A percentile compares a stretch with the other conserved stretches of the same genome.
Evolutionary conservation across 2,329 filamentous ascomycete species (phyloP).

Genomic region (Paraphaeosphaeria sporulosa): DNA sequence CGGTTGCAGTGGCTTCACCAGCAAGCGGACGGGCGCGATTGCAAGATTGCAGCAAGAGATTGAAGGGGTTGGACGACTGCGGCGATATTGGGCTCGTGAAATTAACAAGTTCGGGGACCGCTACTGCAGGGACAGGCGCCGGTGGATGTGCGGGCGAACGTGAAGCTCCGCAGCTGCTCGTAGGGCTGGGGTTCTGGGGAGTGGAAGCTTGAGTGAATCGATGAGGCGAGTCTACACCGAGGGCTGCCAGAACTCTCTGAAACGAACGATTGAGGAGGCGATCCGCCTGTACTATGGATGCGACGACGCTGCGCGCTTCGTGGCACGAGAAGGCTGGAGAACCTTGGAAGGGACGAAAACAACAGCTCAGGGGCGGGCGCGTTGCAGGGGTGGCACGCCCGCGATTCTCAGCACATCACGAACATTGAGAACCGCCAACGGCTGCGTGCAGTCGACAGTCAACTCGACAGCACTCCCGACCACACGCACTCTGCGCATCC

Average conservation of each 20-base stretch:
- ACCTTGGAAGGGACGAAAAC: neutral
- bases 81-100: neutral
- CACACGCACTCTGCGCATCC: neutral
- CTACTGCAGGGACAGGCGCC: conserved; percentile 14
- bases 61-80: conserved; percentile 9
- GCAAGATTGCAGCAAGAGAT: conserved; percentile 7
- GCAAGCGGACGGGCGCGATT: neutral
- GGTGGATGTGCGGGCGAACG: neutral
- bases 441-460: neutral
- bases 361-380: conserved; percentile 2
- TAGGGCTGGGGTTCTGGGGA: conserved; percentile 3
- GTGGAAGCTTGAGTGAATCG: neutral
- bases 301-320: conserved; percentile 4
- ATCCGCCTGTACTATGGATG: neutral
- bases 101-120: neutral
- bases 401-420: conserved; percentile 1
- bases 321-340: conserved; percentile 2
- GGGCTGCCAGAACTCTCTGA: neutral
- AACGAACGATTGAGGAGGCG: neutral
- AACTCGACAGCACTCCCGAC: neutral
- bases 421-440: neutral
- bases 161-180: neutral
- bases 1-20: conserved; percentile 1
- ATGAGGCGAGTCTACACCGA: neutral
- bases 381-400: conserved; percentile 3